Evolutionary conservation across 139 green algal species (phyloP).

Genomic region (Gonium pectorale): DNA sequence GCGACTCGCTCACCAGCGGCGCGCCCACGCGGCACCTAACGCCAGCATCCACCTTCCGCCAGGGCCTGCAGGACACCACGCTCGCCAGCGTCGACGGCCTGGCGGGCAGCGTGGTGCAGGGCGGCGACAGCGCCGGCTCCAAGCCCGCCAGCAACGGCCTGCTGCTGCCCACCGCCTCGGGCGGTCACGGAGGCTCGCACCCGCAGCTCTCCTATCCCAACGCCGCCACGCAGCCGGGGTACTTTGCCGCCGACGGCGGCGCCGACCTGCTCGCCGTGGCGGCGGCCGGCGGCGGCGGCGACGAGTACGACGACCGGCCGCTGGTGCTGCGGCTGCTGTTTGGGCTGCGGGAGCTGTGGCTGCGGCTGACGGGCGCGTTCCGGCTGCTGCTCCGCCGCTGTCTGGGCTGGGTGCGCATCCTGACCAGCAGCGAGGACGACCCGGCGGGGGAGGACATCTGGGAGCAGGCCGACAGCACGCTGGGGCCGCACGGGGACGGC

Average conservation of each 20-base stretch:
- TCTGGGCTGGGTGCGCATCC: constrained; percentile 32
- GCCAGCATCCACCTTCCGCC: background rate
- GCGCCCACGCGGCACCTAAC: constrained; percentile 10
- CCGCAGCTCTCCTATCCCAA: background rate
- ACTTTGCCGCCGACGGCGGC: background rate
- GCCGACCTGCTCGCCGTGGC: background rate
- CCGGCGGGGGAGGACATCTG: constrained; percentile 48
- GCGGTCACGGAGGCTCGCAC: background rate
- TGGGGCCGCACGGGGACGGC: background rate
- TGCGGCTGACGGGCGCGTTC: background rate
- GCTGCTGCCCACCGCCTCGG: background rate
- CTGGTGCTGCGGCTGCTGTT: background rate
- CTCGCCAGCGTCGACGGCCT: background rate
- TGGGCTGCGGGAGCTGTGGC: background rate
- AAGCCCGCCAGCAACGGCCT: background rate
- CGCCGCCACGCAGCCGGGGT: background rate
- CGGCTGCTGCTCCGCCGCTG: background rate
- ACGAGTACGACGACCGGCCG: background rate
- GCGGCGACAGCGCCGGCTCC: background rate
- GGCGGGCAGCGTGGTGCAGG: background rate
- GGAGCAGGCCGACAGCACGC: constrained; percentile 35
- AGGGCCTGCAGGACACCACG: background rate
- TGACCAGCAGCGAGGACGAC: constrained; percentile 42
- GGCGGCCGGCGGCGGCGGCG: constrained; percentile 8
- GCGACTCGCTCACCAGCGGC: constrained; percentile 8